phyloP scores from a whole-genome alignment of 169 alveolate genomes.

The Babesia caballi region DNA sequence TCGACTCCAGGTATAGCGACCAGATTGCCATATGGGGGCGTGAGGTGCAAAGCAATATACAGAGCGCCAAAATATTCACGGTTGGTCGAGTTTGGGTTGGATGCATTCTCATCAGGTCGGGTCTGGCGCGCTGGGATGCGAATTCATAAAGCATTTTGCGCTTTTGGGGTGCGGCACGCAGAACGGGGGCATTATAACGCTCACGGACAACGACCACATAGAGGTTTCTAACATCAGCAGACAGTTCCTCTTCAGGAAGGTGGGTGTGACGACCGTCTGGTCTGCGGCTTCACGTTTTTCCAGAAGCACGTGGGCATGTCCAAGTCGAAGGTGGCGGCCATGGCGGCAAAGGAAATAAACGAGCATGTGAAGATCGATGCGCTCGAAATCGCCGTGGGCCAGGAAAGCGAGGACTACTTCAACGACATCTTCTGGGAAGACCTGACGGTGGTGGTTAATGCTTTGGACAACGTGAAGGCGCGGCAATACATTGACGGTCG shows the following conservation, averaged over 20 bases:
- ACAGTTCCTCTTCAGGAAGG: conserved; percentile 95
- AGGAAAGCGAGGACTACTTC: conserved; percentile 94
- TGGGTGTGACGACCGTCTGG: conserved; percentile 39
- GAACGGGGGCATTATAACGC: conserved; percentile 82
- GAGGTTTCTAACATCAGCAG: conserved; percentile 96
- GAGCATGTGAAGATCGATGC: conserved; percentile 77
- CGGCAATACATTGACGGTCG: conserved; percentile 95
- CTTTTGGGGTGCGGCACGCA: conserved; percentile 91
- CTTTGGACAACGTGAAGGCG: conserved; percentile 95
- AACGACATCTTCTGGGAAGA: conserved; percentile 97
- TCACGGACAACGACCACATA: conserved; percentile 96
- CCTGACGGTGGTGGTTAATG: conserved; percentile 92
- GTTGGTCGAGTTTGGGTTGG: background rate
- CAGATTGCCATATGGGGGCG: conserved; percentile 70
- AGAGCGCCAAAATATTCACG: conserved; percentile 57
- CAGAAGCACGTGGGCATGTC: conserved; percentile 74
- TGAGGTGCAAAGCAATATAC: conserved; percentile 62
- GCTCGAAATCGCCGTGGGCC: conserved; percentile 88
- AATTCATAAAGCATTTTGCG: conserved; percentile 94
- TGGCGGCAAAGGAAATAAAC: conserved; percentile 87
- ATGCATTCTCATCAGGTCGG: conserved; percentile 84
- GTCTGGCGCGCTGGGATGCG: conserved; percentile 99
- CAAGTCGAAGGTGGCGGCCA: conserved; percentile 78
- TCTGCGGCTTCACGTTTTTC: conserved; percentile 61
- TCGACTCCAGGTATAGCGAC: conserved; percentile 65